These are phyloP conservation scores for Aspergillus costaricaensis DNA, from an alignment of 2,329 filamentous ascomycete genomes.

Conservation along the genomic window DNA sequence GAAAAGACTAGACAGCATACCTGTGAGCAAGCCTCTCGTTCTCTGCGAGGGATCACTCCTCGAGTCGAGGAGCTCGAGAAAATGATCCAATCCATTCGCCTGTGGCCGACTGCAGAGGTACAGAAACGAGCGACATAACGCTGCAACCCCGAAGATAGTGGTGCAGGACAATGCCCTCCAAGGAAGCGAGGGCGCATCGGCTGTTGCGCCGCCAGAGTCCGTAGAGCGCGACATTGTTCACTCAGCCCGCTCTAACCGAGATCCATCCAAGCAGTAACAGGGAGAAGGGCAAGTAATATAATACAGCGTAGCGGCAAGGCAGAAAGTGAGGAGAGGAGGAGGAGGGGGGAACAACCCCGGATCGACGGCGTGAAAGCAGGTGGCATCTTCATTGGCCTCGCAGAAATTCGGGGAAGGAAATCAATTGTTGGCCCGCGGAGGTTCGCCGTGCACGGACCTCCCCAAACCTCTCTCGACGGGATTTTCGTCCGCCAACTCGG, in stretches of 20 bases:
- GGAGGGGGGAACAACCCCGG: slow-evolving; percentile 5
- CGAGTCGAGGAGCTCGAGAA: slow-evolving; percentile 73
- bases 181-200: slow-evolving; percentile 45
- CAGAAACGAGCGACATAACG: slow-evolving; percentile 73
- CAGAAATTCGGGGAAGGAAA: background rate
- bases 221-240: slow-evolving; percentile 30
- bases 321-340: slow-evolving; percentile 6
- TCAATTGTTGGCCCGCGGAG: slow-evolving; percentile 24
- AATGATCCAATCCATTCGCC: slow-evolving; percentile 72
- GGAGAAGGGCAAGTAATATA: slow-evolving; percentile 12
- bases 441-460: slow-evolving; percentile 26
- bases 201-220: slow-evolving; percentile 43
- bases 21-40: slow-evolving; percentile 78
- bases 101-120: slow-evolving; percentile 74
- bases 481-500: slow-evolving; percentile 20
- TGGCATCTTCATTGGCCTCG: slow-evolving; percentile 20
- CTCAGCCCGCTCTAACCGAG: slow-evolving; percentile 21
- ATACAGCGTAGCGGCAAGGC: background rate
- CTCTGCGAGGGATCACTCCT: slow-evolving; percentile 67
- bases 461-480: slow-evolving; percentile 17
- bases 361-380: slow-evolving; percentile 18
- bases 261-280: slow-evolving; percentile 28
- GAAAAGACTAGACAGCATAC: slow-evolving; percentile 48
- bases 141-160: slow-evolving; percentile 72
- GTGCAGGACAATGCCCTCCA: slow-evolving; percentile 74